Evolutionary conservation across 2,329 filamentous ascomycete genomes (phyloP), one percentile per base, ranked within the genome.

Genomic region (Alternaria ethzedia): DNA sequence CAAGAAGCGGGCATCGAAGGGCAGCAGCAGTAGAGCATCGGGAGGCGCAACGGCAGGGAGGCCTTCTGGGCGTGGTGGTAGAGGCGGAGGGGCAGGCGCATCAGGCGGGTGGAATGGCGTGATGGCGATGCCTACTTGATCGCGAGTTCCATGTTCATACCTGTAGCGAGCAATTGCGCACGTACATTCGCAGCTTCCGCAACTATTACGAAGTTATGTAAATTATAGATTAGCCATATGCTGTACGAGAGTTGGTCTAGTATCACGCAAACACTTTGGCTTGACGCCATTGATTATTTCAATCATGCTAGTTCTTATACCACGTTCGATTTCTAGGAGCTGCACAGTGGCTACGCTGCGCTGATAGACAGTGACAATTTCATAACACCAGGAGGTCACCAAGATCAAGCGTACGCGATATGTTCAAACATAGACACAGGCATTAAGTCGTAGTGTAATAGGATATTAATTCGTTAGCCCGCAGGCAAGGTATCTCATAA

Each of bases 51-150:
- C 57, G 11, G 55, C 56, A 15, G 71, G 57, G 21, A 71, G 59
- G 45, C 21, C 62, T 44, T 36, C 60, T 30, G 51, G 50, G 12
- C 66, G 65, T 45, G 63, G 61, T 49, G 59, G 68, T 5, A 59
- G 61, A 26, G 55, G 65, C 5, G 67, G 67, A 51, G 59, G 59
- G 12, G 9, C 54, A 55, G 59, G 60, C 20, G 13, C 51, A n/a
- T 9, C 54, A 23, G 17, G 54, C 44, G 62, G 30, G 56, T 72
- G 70, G 70, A 54, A 65, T 15, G 46, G 51, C 12, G 71, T 77
- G 32, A 71, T 74, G 65, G 69, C 70, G 23, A 77, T 77, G 75
- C 75, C 75, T 21, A 76, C 74, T 11, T 75, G 57, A 70, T 23
- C n/a, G 30, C 36, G 17, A 32, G 9, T 11, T 47, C 13, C 44